These are phyloP conservation scores for Podila clonocystis DNA, from an alignment of 192 early-diverging fungal genomes.

Conservation along the genomic window DNA sequence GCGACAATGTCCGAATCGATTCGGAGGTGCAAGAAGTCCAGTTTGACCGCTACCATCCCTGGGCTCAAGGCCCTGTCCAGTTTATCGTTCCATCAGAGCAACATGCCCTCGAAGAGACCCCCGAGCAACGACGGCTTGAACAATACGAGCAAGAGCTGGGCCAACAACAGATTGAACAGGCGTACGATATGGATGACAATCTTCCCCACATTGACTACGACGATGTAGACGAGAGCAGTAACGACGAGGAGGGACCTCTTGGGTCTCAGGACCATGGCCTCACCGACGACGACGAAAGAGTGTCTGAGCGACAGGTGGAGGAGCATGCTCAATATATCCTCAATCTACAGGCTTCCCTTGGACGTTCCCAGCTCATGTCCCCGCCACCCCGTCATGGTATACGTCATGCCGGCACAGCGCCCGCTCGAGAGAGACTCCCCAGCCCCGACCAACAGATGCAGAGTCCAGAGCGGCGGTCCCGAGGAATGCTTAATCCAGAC, in stretches of 20 bases:
- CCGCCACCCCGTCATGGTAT: too few relatives aligned
- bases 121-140: not conserved
- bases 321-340: too few relatives aligned
- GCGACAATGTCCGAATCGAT: slow-evolving; percentile 31
- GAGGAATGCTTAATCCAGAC: not conserved
- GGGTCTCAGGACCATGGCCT: too few relatives aligned
- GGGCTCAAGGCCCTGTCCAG: slow-evolving; percentile 36
- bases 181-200: slow-evolving; percentile 22
- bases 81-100: slow-evolving; percentile 19
- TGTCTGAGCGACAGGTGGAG: not conserved
- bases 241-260: not conserved
- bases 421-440: not conserved
- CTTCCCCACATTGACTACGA: slow-evolving; percentile 19
- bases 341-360: too few relatives aligned
- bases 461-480: not conserved
- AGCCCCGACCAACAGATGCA: not conserved
- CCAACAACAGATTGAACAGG: slow-evolving; percentile 25
- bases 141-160: slow-evolving; percentile 10
- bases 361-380: too few relatives aligned
- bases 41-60: slow-evolving; percentile 38
- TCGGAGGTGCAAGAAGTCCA: slow-evolving; percentile 34
- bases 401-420: too few relatives aligned
- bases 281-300: not conserved
- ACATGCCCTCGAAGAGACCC: not conserved
- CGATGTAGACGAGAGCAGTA: not conserved